Evolutionary conservation across 805 yeast genomes (phyloP).

Genomic region (Kuraishia ogatae): DNA sequence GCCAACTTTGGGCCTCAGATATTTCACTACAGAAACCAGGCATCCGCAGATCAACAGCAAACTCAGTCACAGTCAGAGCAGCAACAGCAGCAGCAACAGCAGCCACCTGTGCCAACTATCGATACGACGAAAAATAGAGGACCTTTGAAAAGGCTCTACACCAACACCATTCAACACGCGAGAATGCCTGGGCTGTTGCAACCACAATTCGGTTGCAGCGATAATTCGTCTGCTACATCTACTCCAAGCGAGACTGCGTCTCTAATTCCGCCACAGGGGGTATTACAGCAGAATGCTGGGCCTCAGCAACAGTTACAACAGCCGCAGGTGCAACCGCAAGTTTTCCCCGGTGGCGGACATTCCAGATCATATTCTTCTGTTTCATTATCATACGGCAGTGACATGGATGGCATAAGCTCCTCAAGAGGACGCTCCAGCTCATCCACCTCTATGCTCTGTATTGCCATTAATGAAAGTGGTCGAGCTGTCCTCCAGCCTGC

Average conservation of each 20-base stretch:
- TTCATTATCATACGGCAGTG: not conserved
- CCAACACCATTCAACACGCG: constrained; percentile 4
- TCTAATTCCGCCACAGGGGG: not conserved
- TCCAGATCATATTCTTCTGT: not conserved
- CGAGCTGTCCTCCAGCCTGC: not conserved
- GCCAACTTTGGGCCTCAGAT: constrained; percentile 1
- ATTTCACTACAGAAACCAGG: not conserved
- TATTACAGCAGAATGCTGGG: constrained; percentile 2
- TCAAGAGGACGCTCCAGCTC: not conserved
- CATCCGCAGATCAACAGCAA: not conserved
- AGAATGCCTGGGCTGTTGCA: constrained; percentile 3
- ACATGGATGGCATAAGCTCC: not conserved
- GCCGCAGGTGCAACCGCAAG: constrained; percentile 1
- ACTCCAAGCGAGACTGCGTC: not conserved
- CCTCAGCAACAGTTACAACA: constrained; percentile 5
- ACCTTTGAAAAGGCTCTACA: constrained; percentile 6
- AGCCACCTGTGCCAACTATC: not conserved
- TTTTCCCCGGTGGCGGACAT: not conserved
- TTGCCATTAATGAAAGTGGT: not conserved
- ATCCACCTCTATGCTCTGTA: not conserved
- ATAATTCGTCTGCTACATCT: not conserved
- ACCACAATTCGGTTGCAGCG: not conserved
- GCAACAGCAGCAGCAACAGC: not conserved
- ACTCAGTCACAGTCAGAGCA: too few species aligned
- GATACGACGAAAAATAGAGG: not conserved